Base-by-base conservation (phyloP, 2,329 filamentous ascomycete genomes). In the Sporothrix inflata region DNA sequence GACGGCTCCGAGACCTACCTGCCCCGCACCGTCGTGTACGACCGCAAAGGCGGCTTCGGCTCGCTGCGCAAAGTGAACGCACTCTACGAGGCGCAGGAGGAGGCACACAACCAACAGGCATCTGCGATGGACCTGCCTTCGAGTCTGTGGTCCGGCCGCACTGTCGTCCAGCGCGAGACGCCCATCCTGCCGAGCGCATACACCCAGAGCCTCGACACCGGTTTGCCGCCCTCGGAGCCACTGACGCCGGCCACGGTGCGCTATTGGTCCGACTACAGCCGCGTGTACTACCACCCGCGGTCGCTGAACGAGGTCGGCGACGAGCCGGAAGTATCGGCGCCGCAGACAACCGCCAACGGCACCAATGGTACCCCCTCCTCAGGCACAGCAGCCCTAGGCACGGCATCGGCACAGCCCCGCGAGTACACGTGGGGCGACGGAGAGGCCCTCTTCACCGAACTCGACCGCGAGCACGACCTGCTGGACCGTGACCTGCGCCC, bases 241-340 rank as follows among this genome's bases (percentile, higher is more conserved):
- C 85, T 97, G 24, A 91, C 87, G 1, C 85, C 89, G 1, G 87
- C 90, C 7, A 87, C 88, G 12, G 92, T 98, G n/a, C 89, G 94
- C 70, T 98, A 96, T 83, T 99, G 96, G 95, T 97, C 94, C 42
- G 96, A 99, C 81, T 98, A 94, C 81, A 97, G 93, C 76, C 89
- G 94, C 34, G 88, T 96, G n/a, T 99, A 90, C 81, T 98, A 92
- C 79, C 94, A 98, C 79, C 96, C 96, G 9, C 89, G 89, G 71
- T 97, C 94, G 14, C 88, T 97, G 70, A 86, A 97, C 11, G 94
- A 97, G 79, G 85, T 98, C 16, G 75, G 74, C 14, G 72, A 74
- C 65, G 74, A 74, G 74, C 74, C 74, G 9, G 72, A 73, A 61
- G 34, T 53, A 4, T 27, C 67, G 19, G 57, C 45, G 9, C n/a